phyloP scores from a whole-genome alignment of 257 asterid species.

The Solanum gracilifrons region DNA sequence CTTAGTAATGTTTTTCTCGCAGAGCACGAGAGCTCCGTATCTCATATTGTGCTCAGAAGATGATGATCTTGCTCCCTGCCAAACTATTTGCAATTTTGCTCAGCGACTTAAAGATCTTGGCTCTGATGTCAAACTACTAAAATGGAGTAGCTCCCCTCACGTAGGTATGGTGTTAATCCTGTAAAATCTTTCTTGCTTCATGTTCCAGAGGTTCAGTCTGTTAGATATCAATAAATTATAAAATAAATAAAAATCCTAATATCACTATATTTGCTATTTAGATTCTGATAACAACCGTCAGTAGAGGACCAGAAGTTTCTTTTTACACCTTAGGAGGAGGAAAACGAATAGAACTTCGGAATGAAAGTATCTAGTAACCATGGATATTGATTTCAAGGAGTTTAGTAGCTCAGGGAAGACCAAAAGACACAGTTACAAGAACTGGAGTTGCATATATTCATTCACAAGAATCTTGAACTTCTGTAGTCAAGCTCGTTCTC shows the following conservation, averaged over 20 bases:
- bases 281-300: not conserved
- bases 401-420: not conserved
- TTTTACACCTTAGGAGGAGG: not conserved
- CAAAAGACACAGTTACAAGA: not conserved
- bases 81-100: conserved; percentile 61
- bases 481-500: not conserved
- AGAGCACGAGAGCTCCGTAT: conserved; percentile 89
- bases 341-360: not conserved
- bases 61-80: conserved; percentile 82
- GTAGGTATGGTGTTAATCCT: conserved; percentile 50
- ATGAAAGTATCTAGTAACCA: not conserved
- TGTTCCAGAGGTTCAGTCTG: not conserved
- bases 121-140: conserved; percentile 68
- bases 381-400: not conserved
- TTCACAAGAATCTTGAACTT: not conserved
- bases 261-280: not conserved
- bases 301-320: not conserved
- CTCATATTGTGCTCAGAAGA: conserved; percentile 87
- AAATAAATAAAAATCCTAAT: not conserved
- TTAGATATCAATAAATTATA: not conserved
- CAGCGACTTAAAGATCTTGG: conserved; percentile 61
- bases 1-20: conserved; percentile 5
- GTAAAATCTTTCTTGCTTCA: not conserved
- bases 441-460: not conserved
- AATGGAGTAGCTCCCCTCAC: conserved; percentile 76